These are phyloP conservation scores for Agrocybe praecox DNA, from an alignment of 768 basidiomycete genomes.

Conservation along the genomic window DNA sequence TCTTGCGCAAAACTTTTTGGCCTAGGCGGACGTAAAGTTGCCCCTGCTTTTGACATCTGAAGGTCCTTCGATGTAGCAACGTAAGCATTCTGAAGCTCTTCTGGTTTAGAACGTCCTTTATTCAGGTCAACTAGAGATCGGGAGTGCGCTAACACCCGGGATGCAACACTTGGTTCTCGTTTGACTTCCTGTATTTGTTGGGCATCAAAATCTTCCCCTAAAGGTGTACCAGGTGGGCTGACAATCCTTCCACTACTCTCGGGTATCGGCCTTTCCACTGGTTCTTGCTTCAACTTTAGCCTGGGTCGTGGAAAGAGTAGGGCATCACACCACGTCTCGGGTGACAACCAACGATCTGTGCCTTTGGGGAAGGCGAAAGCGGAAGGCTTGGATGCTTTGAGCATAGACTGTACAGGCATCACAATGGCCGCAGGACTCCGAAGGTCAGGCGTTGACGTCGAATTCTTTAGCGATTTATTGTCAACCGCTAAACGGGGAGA, in stretches of 20 bases:
- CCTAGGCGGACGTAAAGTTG: constrained; percentile 29
- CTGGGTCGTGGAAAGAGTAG: constrained; percentile 76
- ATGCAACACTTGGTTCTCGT: constrained; percentile 33
- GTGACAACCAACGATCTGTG: constrained; percentile 68
- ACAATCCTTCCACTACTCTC: constrained; percentile 37
- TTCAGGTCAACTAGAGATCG: constrained; percentile 43
- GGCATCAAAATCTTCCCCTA: constrained; percentile 22
- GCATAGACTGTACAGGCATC: neutral
- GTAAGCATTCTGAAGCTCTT: constrained; percentile 10
- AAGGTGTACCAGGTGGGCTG: constrained; percentile 52
- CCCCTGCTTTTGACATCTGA: neutral
- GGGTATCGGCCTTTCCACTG: constrained; percentile 1
- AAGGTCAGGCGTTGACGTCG: constrained; percentile 70
- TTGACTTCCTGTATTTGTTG: constrained; percentile 8
- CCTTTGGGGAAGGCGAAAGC: constrained; percentile 33
- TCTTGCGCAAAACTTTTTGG: constrained; percentile 65
- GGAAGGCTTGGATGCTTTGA: constrained; percentile 10
- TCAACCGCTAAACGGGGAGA: constrained; percentile 14
- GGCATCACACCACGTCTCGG: constrained; percentile 85
- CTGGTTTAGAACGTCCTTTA: constrained; percentile 12
- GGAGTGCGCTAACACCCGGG: constrained; percentile 53
- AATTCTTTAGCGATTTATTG: constrained; percentile 45
- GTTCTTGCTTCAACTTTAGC: constrained; percentile 51
- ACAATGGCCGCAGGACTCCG: constrained; percentile 19
- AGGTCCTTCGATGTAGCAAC: constrained; percentile 4